These are phyloP conservation scores for Aspergillus sp. DNA, from an alignment of 2,329 filamentous ascomycete genomes.

Conservation along the genomic window DNA sequence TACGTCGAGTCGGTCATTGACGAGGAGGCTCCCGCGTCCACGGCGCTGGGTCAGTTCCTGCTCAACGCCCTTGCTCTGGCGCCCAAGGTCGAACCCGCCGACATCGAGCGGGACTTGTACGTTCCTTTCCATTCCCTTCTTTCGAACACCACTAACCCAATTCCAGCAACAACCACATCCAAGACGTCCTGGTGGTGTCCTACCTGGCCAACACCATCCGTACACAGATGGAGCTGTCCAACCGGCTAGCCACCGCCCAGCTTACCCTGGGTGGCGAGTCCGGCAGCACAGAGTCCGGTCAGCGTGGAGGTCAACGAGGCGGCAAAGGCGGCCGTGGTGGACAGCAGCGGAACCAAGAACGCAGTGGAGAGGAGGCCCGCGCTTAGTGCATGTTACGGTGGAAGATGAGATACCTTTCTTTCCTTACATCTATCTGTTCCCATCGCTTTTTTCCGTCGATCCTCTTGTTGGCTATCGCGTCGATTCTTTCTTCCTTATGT, in stretches of 20 bases:
- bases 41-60: slow-evolving; percentile 88
- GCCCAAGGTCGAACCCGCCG: slow-evolving; percentile 85
- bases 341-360: slow-evolving; percentile 39
- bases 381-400: slow-evolving; percentile 25
- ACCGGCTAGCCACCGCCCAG: slow-evolving; percentile 81
- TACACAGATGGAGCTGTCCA: slow-evolving; percentile 97
- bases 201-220: slow-evolving; percentile 98
- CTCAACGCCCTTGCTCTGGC: slow-evolving; percentile 90
- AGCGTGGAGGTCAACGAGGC: slow-evolving; percentile 36
- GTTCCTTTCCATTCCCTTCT: slow-evolving; percentile 26
- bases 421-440: slow-evolving; percentile 14
- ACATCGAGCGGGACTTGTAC: slow-evolving; percentile 92
- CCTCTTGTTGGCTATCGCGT: slow-evolving; percentile 7
- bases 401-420: slow-evolving; percentile 21
- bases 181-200: slow-evolving; percentile 96
- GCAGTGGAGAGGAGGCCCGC: slow-evolving; percentile 36
- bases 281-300: slow-evolving; percentile 32
- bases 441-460: neutral
- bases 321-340: slow-evolving; percentile 43
- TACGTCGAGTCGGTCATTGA: slow-evolving; percentile 90
- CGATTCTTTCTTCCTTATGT: slow-evolving; percentile 12
- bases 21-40: slow-evolving; percentile 83
- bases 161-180: slow-evolving; percentile 90
- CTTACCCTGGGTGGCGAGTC: slow-evolving; percentile 56
- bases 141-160: slow-evolving; percentile 8